Evolutionary conservation across 805 yeast species (phyloP).

Genomic region (Kodamaea jinghongensis): DNA sequence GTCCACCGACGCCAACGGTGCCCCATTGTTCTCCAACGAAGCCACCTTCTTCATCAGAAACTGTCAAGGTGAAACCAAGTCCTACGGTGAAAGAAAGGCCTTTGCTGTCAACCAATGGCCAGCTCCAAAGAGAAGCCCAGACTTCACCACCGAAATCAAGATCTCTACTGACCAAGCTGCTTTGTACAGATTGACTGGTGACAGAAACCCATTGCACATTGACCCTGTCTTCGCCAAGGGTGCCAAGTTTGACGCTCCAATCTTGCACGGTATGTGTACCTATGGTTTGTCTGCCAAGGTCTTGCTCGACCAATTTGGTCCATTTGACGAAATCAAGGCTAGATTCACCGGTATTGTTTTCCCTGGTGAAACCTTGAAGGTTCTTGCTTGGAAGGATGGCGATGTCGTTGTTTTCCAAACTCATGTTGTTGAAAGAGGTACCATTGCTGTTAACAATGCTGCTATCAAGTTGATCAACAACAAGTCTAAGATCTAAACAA

Average conservation of each 20-base stretch:
- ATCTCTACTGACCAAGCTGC: conserved; percentile 80
- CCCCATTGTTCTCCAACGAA: conserved; percentile 72
- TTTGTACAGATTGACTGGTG: conserved; percentile 87
- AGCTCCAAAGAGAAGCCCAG: conserved; percentile 65
- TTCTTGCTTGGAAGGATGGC: conserved; percentile 82
- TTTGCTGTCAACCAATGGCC: conserved; percentile 64
- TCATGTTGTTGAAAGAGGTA: conserved; percentile 71
- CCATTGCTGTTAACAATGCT: conserved; percentile 80
- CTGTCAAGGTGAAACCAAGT: conserved; percentile 53
- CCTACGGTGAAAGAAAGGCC: conserved; percentile 45
- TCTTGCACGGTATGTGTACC: conserved; percentile 88
- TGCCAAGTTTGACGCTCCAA: conserved; percentile 82
- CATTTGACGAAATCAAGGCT: conserved; percentile 78
- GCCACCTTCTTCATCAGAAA: conserved; percentile 84
- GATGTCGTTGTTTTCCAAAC: conserved; percentile 76
- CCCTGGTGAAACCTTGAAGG: conserved; percentile 87
- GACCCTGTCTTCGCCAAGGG: conserved; percentile 89
- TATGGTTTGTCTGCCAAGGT: conserved; percentile 80
- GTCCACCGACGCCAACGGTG: conserved; percentile 71
- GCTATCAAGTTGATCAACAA: conserved; percentile 60
- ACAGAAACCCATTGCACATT: conserved; percentile 91
- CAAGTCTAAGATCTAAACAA: conserved; percentile 36
- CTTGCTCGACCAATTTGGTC: conserved; percentile 76
- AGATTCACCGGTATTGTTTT: conserved; percentile 89
- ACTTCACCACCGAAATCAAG: conserved; percentile 55